Evolutionary conservation across 768 basidiomycete genomes (phyloP).

Genomic region (Asterophora parasitica): DNA sequence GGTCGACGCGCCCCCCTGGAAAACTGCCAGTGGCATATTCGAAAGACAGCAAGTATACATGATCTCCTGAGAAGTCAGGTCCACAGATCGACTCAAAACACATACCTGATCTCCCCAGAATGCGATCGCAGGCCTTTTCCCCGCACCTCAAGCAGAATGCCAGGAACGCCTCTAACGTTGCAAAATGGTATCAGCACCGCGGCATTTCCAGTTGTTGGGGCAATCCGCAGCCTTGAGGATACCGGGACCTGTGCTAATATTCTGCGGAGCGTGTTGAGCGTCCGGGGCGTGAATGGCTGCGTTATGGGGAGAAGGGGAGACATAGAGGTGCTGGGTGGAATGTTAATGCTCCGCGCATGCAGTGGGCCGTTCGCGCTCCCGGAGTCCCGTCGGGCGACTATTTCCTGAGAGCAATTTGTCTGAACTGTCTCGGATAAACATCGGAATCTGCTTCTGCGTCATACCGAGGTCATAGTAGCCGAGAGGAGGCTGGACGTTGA

Average conservation of each 20-base stretch:
- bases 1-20: slow-evolving; percentile 68
- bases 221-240: slow-evolving; percentile 8
- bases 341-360: background rate
- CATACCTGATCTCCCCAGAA: slow-evolving; percentile 79
- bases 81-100: background rate
- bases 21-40: slow-evolving; percentile 52
- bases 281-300: slow-evolving; percentile 36
- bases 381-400: too few species aligned
- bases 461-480: too few species aligned
- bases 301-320: slow-evolving; percentile 25
- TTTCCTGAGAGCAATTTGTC: too few species aligned
- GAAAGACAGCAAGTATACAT: background rate
- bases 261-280: slow-evolving; percentile 27
- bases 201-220: slow-evolving; percentile 35
- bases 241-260: slow-evolving; percentile 8
- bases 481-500: too few species aligned
- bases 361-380: background rate
- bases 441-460: too few species aligned
- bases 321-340: slow-evolving; percentile 4
- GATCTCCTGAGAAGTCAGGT: background rate
- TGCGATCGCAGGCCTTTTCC: slow-evolving; percentile 60
- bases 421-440: too few species aligned
- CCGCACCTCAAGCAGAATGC: slow-evolving; percentile 69
- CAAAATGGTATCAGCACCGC: slow-evolving; percentile 76
- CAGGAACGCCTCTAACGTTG: slow-evolving; percentile 62